Evolutionary conservation across 306 rosid genomes (phyloP).

Genomic region (Hippophae gyantsensis): DNA sequence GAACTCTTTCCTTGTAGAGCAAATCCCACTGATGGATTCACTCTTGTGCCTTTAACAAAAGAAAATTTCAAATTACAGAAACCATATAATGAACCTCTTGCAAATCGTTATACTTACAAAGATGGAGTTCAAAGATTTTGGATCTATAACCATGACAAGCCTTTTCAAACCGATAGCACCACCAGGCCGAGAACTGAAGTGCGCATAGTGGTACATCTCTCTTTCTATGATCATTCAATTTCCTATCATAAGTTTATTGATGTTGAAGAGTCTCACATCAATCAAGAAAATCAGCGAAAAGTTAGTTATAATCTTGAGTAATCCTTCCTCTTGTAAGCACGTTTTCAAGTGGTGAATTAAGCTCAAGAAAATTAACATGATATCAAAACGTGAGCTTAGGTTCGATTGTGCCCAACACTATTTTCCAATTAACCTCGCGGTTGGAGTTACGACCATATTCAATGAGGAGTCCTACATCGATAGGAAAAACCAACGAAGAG

Average conservation of each 20-base stretch:
- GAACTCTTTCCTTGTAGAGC: not conserved
- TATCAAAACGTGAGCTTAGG: too few species aligned
- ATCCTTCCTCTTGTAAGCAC: too few species aligned
- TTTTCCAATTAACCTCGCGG: too few species aligned
- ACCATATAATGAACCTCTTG: conserved; percentile 5
- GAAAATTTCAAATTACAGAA: conserved; percentile 9
- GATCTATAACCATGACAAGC: conserved; percentile 16
- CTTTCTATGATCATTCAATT: not conserved
- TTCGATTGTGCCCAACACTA: too few species aligned
- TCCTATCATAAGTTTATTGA: not conserved
- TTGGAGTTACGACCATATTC: too few species aligned
- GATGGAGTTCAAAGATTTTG: conserved; percentile 12
- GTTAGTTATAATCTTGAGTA: too few species aligned
- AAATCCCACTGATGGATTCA: conserved; percentile 22
- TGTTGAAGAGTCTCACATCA: too few species aligned
- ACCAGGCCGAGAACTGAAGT: conserved; percentile 19
- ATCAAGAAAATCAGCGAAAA: too few species aligned
- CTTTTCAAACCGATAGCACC: conserved; percentile 9
- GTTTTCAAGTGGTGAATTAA: too few species aligned
- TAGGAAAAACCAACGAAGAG: too few species aligned
- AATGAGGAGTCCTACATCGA: too few species aligned
- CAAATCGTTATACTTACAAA: not conserved
- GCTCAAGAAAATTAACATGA: too few species aligned
- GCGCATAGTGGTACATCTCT: conserved; percentile 3
- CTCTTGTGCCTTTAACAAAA: not conserved